phyloP scores from a whole-genome alignment of 2,329 filamentous ascomycete genomes.

The Penicillium sp. region DNA sequence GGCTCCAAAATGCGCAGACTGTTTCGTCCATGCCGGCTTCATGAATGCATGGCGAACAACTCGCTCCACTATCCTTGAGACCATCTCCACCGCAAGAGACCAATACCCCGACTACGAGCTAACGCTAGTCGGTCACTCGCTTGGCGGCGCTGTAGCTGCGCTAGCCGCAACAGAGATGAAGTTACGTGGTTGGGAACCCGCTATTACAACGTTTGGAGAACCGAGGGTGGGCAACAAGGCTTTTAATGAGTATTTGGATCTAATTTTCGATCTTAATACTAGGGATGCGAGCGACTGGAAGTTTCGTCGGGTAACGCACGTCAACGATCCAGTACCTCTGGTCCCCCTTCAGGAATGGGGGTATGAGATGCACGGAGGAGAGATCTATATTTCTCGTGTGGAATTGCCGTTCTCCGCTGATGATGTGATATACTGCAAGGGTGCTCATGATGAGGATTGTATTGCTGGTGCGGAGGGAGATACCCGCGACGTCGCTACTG shows the following conservation, averaged over 20 bases:
- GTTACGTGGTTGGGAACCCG: constrained; percentile 74
- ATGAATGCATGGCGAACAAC: constrained; percentile 82
- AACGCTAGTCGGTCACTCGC: constrained; percentile 84
- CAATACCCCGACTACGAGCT: constrained; percentile 74
- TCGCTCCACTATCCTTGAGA: constrained; percentile 69
- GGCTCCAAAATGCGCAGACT: constrained; percentile 73
- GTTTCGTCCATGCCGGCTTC: constrained; percentile 92
- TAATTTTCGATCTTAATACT: constrained; percentile 50
- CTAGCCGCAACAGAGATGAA: constrained; percentile 83
- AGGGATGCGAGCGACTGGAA: constrained; percentile 27
- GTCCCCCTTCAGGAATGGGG: constrained; percentile 88
- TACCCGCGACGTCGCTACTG: background rate
- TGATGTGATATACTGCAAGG: constrained; percentile 74
- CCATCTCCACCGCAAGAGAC: constrained; percentile 63
- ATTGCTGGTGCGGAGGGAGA: constrained; percentile 64
- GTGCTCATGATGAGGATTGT: constrained; percentile 73
- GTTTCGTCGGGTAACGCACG: constrained; percentile 84
- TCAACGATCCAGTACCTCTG: constrained; percentile 84
- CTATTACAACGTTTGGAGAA: constrained; percentile 91
- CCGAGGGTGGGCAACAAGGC: constrained; percentile 66
- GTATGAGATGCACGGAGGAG: constrained; percentile 81
- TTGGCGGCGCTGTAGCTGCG: constrained; percentile 89
- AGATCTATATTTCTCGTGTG: constrained; percentile 80
- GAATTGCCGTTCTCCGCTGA: constrained; percentile 68
- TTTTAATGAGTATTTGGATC: constrained; percentile 60